These are phyloP conservation scores for Hygrophila difformis DNA, from an alignment of 257 asterid species.

Conservation along the genomic window DNA sequence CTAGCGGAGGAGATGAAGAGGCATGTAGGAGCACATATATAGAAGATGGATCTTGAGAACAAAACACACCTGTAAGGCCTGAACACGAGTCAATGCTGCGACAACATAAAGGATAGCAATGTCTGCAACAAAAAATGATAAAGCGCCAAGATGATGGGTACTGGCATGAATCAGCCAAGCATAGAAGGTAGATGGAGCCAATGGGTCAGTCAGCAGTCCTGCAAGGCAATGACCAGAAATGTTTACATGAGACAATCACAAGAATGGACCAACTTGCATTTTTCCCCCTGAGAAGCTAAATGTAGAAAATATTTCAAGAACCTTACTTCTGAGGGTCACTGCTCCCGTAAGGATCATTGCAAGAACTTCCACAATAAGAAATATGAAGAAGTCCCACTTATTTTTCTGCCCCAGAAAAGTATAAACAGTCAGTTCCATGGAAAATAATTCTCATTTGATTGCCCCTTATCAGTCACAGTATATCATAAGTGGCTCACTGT, in stretches of 20 bases:
- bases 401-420: slow-evolving; percentile 62
- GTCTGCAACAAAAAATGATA: slow-evolving; percentile 63
- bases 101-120: slow-evolving; percentile 64
- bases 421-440: slow-evolving; percentile 15
- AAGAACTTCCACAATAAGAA: slow-evolving; percentile 71
- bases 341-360: slow-evolving; percentile 85
- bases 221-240: slow-evolving; percentile 21
- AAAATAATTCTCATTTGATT: too few species aligned
- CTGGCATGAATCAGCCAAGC: slow-evolving; percentile 82
- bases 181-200: slow-evolving; percentile 78
- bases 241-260: slow-evolving; percentile 2
- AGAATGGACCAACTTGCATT: slow-evolving; percentile 5
- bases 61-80: slow-evolving; percentile 80
- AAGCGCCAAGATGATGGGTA: slow-evolving; percentile 64
- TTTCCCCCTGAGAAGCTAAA: slow-evolving; percentile 1
- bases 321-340: slow-evolving; percentile 79
- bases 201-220: slow-evolving; percentile 91
- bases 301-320: slow-evolving; percentile 4
- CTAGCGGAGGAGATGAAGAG: too few species aligned
- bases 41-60: too few species aligned
- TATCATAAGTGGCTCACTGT: too few species aligned
- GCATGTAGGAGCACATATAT: too few species aligned
- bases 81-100: slow-evolving; percentile 75
- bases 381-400: slow-evolving; percentile 94
- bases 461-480: too few species aligned